Base-by-base conservation (phyloP, 805 yeast species). In the Sugiyamaella mastotermitis region DNA sequence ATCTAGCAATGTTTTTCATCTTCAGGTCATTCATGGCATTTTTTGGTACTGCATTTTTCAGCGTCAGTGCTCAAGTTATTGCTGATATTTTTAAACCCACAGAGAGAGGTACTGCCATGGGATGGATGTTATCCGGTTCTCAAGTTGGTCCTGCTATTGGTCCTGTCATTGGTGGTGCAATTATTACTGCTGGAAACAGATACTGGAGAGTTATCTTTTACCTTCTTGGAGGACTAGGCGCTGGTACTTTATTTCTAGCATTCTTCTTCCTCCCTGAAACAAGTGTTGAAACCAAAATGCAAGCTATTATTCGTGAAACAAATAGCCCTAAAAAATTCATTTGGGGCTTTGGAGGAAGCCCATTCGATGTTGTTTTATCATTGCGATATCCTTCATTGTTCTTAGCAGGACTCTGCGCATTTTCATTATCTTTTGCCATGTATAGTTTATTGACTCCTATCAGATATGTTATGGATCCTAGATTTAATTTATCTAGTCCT, bases 121-220 rank as follows among this genome's bases (percentile, higher is more conserved):
- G 75, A 2, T 60, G 69, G 58, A 58, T 68, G 8, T 55, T 75
- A 3, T 49, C 64, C 8, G 80, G 80, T 0, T 60, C 76, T 1
- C 79, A 74, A 45, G 36, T 72, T 1, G 81, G 79, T 0, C 72
- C 78, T 4, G 71, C 75, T 1, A 37, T 72, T 29, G 78, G 76
- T 0, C 74, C 78, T 3, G 66, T 72, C 4, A 23, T 71, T 8
- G 80, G 79, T 11, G 80, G 78, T 10, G 45, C 72, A 14, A 64
- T 74, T 28, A 68, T 73, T 19, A 73, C 72, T 7, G 74, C 60
- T 42, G 64, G 71, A 0, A 47, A 58, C 14, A 35, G 15, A 17
- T 35, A 26, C 15, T 75, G 81, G 80, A 55, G 80, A 51, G 71
- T 69, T 6, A 69, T 74, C 25, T 74, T 73, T 50, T 71, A 65